Percentiles rank a stretch among this genome's conserved stretches.
phyloP scores from a whole-genome alignment of 176 grass and related monocot species.

The Luzula sylvatica region DNA sequence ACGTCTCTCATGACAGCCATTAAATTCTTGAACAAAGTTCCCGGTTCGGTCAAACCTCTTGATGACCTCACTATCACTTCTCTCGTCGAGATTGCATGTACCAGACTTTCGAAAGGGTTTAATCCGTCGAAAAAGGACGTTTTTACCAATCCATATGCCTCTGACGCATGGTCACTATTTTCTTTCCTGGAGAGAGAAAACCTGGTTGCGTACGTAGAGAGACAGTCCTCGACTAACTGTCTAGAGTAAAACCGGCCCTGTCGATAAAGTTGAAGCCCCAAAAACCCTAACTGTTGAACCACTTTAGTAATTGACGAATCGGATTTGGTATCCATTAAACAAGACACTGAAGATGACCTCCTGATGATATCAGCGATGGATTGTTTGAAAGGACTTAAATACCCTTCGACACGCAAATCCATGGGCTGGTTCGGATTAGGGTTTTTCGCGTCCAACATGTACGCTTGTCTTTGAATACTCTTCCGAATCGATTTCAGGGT shows the following conservation, averaged over 20 bases:
- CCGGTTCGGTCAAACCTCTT: constrained; percentile 84
- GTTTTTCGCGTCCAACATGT: constrained; percentile 44
- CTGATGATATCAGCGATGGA: constrained; percentile 46
- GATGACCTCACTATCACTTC: constrained; percentile 89
- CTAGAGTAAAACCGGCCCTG: constrained; percentile 75
- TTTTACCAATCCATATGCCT: constrained; percentile 66
- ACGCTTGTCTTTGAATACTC: constrained; percentile 41
- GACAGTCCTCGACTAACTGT: constrained; percentile 72
- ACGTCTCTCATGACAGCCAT: constrained; percentile 90
- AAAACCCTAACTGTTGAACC: constrained; percentile 77
- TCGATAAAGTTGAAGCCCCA: constrained; percentile 67
- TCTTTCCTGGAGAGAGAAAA: constrained; percentile 28
- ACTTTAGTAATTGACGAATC: constrained; percentile 58
- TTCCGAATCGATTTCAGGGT: constrained; percentile 37
- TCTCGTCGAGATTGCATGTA: constrained; percentile 77
- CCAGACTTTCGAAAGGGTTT: constrained; percentile 74
- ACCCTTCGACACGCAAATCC: constrained; percentile 53
- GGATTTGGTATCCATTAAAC: constrained; percentile 58
- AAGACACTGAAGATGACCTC: constrained; percentile 43
- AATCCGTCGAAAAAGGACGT: constrained; percentile 76
- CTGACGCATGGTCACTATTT: constrained; percentile 32
- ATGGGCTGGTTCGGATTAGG: constrained; percentile 34
- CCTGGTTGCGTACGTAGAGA: constrained; percentile 52
- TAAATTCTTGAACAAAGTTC: constrained; percentile 79
- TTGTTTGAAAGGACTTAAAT: constrained; percentile 49